Conservation (phyloP, 441 rosid species). For the Aleurites moluccanus region DNA sequence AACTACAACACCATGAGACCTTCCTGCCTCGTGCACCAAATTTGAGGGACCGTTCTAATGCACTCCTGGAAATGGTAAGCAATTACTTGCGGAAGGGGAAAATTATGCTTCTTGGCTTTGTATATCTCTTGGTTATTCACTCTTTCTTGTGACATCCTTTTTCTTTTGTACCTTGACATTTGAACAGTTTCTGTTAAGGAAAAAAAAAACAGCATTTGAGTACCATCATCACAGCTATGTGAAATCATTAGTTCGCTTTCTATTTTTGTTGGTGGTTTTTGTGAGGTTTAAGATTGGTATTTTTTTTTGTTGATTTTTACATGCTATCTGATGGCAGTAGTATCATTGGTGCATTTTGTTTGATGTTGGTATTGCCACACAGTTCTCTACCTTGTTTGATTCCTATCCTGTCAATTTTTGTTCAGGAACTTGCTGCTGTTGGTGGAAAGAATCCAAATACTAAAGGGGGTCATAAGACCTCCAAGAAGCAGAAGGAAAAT, state of each 20-base stretch:
- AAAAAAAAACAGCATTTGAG: background rate
- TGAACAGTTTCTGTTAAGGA: background rate
- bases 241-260: too few species aligned
- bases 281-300: too few species aligned
- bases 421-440: constrained; percentile 79
- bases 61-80: constrained; percentile 92
- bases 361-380: background rate
- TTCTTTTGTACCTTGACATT: background rate
- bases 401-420: background rate
- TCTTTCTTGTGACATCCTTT: background rate
- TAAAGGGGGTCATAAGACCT: constrained; percentile 68
- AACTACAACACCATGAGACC: constrained; percentile 98
- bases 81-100: background rate
- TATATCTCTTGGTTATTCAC: too few species aligned
- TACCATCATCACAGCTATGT: too few species aligned
- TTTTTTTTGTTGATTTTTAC: too few species aligned
- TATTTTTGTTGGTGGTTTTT: too few species aligned
- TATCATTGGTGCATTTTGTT: background rate
- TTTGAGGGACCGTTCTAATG: constrained; percentile 93
- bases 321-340: too few species aligned
- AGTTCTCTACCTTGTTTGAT: background rate
- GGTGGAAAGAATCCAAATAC: constrained; percentile 65
- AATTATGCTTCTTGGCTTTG: background rate
- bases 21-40: constrained; percentile 98
- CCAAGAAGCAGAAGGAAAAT: constrained; percentile 65